phyloP scores from a whole-genome alignment of 148 eudicot species.

The Silene latifolia region DNA sequence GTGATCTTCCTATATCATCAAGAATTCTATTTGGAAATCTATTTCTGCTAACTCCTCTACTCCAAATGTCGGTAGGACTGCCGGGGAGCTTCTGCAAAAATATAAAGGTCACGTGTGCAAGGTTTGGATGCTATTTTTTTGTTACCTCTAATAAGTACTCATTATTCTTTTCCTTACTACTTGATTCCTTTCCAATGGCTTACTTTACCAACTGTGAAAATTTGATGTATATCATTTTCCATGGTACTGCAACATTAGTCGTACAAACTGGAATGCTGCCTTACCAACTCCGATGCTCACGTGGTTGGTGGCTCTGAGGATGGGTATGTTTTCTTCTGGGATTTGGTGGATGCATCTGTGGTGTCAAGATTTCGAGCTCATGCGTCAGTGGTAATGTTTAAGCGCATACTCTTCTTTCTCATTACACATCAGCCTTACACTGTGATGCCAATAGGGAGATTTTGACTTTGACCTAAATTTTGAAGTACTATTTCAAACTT shows the following conservation, averaged over 20 bases:
- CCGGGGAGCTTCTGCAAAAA: constrained; percentile 87
- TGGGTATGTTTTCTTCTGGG: constrained; percentile 90
- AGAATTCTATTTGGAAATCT: neutral
- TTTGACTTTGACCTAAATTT: neutral
- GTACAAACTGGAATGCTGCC: constrained; percentile 93
- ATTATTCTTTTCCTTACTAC: neutral
- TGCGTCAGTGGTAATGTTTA: constrained; percentile 69
- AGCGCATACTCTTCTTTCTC: neutral
- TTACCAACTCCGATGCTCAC: constrained; percentile 86
- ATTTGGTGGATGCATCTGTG: constrained; percentile 85
- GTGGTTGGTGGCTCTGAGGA: constrained; percentile 93
- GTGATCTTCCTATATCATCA: constrained; percentile 14
- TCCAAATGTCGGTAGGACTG: constrained; percentile 41
- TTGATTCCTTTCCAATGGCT: neutral
- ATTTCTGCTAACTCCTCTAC: neutral
- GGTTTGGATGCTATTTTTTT: constrained; percentile 37
- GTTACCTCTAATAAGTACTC: neutral
- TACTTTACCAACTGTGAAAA: neutral
- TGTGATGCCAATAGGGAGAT: neutral
- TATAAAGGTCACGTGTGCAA: constrained; percentile 94
- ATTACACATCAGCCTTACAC: neutral
- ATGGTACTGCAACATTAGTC: constrained; percentile 44
- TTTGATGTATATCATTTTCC: constrained; percentile 10
- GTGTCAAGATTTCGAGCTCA: constrained; percentile 87
- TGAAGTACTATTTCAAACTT: neutral